Evolutionary conservation across 192 early-diverging fungal species (phyloP).

Genomic region (Backusella liffmaniae): DNA sequence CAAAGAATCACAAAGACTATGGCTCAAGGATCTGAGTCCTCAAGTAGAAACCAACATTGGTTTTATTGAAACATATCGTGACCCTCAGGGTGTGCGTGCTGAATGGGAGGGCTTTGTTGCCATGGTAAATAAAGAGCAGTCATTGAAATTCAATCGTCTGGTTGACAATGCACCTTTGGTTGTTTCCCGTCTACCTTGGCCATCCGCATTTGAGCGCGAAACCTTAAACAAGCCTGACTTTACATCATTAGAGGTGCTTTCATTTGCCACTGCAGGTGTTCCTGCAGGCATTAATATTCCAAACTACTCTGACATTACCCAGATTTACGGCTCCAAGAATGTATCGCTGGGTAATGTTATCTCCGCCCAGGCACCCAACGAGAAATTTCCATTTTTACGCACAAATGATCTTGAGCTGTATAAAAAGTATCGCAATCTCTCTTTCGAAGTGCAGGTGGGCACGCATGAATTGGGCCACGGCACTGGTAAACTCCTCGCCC

Average conservation of each 20-base stretch:
- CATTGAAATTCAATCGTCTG: conserved; percentile 51
- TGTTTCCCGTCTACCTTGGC: conserved; percentile 51
- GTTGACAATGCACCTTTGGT: conserved; percentile 51
- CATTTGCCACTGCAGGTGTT: conserved; percentile 48
- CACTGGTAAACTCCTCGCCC: conserved; percentile 51
- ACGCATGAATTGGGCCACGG: conserved; percentile 59
- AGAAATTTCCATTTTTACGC: conserved; percentile 46
- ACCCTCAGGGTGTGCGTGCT: conserved; percentile 57
- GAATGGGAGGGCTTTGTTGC: conserved; percentile 68
- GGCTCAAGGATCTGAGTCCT: conserved; percentile 57
- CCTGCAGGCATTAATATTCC: conserved; percentile 51
- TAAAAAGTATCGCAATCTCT: conserved; percentile 28
- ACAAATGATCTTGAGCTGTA: conserved; percentile 44
- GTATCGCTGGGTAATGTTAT: conserved; percentile 59
- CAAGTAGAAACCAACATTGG: conserved; percentile 58
- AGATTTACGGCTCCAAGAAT: conserved; percentile 57
- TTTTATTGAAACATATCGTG: conserved; percentile 60
- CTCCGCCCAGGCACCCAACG: conserved; percentile 43
- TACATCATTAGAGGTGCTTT: conserved; percentile 55
- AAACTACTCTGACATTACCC: conserved; percentile 44
- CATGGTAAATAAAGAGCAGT: conserved; percentile 60
- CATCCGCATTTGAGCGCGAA: conserved; percentile 47
- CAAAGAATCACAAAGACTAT: conserved; percentile 51
- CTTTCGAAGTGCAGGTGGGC: conserved; percentile 62
- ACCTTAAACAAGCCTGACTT: conserved; percentile 55